Evolutionary conservation across 2,329 filamentous ascomycete species (phyloP), one percentile per base, ranked within the genome.

Genomic region (Colletotrichum sp.): DNA sequence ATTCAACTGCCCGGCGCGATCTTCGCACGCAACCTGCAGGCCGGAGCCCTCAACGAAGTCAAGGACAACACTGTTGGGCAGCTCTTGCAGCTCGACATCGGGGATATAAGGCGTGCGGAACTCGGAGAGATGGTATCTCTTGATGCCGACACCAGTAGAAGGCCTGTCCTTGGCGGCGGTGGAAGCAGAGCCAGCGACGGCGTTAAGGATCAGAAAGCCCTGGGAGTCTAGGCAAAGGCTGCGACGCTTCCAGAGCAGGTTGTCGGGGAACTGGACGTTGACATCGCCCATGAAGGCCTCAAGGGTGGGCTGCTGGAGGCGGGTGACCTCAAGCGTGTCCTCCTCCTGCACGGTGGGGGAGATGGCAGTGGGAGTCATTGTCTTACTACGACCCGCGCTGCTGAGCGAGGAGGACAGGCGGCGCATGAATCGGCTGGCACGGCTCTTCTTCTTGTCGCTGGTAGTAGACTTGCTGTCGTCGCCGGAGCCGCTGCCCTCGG

Each of bases 181-280:
- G 59, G 91, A 85, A 52, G 83, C 83, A 60, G 81, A 81, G 5
- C 79, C 78, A 15, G 81, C 83, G 21, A 93, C 90, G 10, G 93
- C 90, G 57, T 93, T 95, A 77, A 99, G 90, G 74, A 98, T 93
- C 52, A 99, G 87, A 84, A 94, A 96, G 21, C 96, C 97, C 76
- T 94, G 90, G 10, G 93, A 92, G 83, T 99, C 96, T 72, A 99
- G 92, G 78, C 94, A 94, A 85, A 98, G 93, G 81, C 94, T 96
- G 76, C 97, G 93, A 71, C 96, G 94, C 87, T 99, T 99, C 97
- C 97, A 99, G 15, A 99, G 90, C 63, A 99, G 89, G 71, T 95
- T 98, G 82, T 99, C 96, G 0, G 97, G 97, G 83, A 99, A 98
- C 83, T 99, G 97, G 13, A 99, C 95, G 81, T 99, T 99, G 78